A percentile compares a stretch with the other conserved stretches of the same genome.
phyloP scores from a whole-genome alignment of 805 yeast species.

The Hanseniaspora nectarophila region DNA sequence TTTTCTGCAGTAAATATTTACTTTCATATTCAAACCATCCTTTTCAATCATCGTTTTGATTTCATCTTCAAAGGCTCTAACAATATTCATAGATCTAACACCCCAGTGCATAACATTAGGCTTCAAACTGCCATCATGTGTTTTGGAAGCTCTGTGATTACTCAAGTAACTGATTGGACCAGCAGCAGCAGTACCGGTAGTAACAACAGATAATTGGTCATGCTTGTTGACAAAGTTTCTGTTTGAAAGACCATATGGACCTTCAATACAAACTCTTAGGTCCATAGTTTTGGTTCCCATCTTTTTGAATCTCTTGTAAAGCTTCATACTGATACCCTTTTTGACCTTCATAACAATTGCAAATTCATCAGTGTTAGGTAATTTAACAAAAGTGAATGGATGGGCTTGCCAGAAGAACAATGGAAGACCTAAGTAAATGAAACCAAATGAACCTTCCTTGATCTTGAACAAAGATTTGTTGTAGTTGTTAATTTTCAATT shows the following conservation, averaged over 20 bases:
- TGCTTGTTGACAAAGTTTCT: not conserved
- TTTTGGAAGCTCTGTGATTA: not conserved
- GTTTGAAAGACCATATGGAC: slow-evolving; percentile 13
- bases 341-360: slow-evolving; percentile 9
- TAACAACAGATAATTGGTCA: not conserved
- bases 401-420: slow-evolving; percentile 14
- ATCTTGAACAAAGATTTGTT: slow-evolving; percentile 8
- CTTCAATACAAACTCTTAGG: slow-evolving; percentile 12
- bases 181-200: slow-evolving; percentile 12
- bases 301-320: not conserved
- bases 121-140: not conserved
- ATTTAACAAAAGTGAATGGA: slow-evolving; percentile 11
- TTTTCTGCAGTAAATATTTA: slow-evolving; percentile 4
- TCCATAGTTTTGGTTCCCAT: not conserved
- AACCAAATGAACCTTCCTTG: slow-evolving; percentile 11
- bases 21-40: not conserved
- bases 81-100: slow-evolving; percentile 5
- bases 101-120: slow-evolving; percentile 13
- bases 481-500: slow-evolving; percentile 7
- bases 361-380: not conserved
- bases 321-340: slow-evolving; percentile 9
- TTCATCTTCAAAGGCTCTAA: slow-evolving; percentile 7
- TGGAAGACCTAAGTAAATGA: slow-evolving; percentile 8
- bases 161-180: slow-evolving; percentile 12
- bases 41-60: not conserved